Evolutionary conservation across 371 early-diverging fungal species (phyloP).

Genomic region (Rhizopus microsporus): DNA sequence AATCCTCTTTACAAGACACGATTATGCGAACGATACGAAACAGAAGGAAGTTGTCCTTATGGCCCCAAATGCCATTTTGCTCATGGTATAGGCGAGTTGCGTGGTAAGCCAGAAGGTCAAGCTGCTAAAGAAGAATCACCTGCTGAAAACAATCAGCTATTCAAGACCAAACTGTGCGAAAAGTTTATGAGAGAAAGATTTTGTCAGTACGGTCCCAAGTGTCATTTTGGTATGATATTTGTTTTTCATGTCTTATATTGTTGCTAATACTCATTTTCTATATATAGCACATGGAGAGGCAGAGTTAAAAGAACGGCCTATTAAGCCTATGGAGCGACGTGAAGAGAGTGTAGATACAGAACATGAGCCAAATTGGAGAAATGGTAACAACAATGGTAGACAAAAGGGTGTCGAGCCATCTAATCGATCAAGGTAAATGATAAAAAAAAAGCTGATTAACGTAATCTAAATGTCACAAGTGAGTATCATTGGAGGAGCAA

Average conservation of each 20-base stretch:
- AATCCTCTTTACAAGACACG: constrained; percentile 83
- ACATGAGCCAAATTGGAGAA: background rate
- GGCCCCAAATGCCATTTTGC: constrained; percentile 85
- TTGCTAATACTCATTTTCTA: background rate
- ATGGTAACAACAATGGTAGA: background rate
- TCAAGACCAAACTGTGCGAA: constrained; percentile 85
- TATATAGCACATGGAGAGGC: constrained; percentile 23
- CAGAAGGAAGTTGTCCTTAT: constrained; percentile 80
- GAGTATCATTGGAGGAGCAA: no score
- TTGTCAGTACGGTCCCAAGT: constrained; percentile 82
- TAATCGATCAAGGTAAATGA: background rate
- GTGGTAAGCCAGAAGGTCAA: constrained; percentile 48
- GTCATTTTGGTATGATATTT: constrained; percentile 70
- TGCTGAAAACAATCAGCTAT: constrained; percentile 63
- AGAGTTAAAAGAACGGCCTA: constrained; percentile 33
- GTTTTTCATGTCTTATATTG: constrained; percentile 1
- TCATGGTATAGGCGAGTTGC: constrained; percentile 76
- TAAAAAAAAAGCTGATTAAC: background rate
- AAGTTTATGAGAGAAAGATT: constrained; percentile 75
- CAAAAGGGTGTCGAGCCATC: background rate
- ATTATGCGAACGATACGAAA: constrained; percentile 81
- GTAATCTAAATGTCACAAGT: background rate
- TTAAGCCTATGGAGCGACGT: constrained; percentile 13
- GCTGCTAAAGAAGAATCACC: constrained; percentile 9
- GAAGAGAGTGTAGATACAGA: background rate